A percentile compares a stretch with the other conserved stretches of the same genome.
These are phyloP conservation scores for Candida tammaniensis DNA, from an alignment of 805 yeast species.

Conservation along the genomic window DNA sequence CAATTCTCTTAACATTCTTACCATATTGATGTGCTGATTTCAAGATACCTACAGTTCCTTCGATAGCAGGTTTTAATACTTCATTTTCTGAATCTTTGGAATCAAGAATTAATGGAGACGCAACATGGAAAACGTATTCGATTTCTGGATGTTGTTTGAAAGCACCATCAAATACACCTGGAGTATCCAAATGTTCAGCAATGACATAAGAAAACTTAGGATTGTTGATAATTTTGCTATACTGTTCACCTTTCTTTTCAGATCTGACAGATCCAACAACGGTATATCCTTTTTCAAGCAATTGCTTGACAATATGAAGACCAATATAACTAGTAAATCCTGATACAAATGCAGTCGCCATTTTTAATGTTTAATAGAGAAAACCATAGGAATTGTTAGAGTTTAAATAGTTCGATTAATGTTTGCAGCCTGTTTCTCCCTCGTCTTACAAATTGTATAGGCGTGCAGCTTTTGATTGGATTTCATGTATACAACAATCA, in stretches of 20 bases:
- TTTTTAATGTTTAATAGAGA: no score
- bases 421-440: no score
- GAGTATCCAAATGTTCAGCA: slow-evolving; percentile 18
- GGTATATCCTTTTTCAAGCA: slow-evolving; percentile 37
- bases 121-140: slow-evolving; percentile 25
- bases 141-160: slow-evolving; percentile 25
- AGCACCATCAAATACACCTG: slow-evolving; percentile 26
- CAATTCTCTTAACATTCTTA: slow-evolving; percentile 43
- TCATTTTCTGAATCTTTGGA: slow-evolving; percentile 20
- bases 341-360: slow-evolving; percentile 38
- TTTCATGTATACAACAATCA: no score
- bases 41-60: slow-evolving; percentile 38
- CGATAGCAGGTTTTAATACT: slow-evolving; percentile 25
- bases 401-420: no score
- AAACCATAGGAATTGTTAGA: no score
- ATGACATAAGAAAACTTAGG: slow-evolving; percentile 19
- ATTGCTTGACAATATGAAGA: slow-evolving; percentile 42
- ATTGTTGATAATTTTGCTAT: slow-evolving; percentile 7
- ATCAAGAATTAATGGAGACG: slow-evolving; percentile 24
- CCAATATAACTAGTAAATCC: slow-evolving; percentile 60
- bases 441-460: no score
- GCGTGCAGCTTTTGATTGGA: no score
- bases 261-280: slow-evolving; percentile 55
- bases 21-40: slow-evolving; percentile 42
- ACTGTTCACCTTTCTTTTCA: slow-evolving; percentile 37